These are phyloP conservation scores for Neurospora discreta DNA, from an alignment of 495 filamentous ascomycete species.

Conservation along the genomic window DNA sequence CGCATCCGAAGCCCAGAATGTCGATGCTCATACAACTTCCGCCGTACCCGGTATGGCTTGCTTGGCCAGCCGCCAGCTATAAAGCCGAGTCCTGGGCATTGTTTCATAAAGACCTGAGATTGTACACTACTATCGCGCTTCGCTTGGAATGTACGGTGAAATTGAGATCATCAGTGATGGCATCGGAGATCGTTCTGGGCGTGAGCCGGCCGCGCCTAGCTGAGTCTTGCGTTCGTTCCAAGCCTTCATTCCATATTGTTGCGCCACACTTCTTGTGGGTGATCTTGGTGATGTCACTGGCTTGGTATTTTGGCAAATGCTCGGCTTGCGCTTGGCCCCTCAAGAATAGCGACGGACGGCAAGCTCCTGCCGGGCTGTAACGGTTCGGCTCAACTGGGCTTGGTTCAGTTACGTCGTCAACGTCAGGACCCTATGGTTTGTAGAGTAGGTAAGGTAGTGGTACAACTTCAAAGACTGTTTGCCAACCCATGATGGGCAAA, in stretches of 20 bases:
- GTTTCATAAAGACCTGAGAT: neutral
- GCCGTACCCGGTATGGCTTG: neutral
- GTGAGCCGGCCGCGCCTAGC: neutral
- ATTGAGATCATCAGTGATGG: neutral
- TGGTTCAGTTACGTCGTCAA: neutral
- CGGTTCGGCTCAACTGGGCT: neutral
- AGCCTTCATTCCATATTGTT: neutral
- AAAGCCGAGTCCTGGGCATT: neutral
- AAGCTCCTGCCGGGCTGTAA: neutral
- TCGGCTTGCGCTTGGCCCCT: neutral
- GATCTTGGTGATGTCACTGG: slow-evolving; percentile 1
- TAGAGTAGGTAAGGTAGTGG: no score
- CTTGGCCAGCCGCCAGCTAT: neutral
- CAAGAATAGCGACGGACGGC: neutral
- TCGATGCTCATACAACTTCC: neutral
- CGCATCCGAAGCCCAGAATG: neutral
- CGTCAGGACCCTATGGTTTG: neutral
- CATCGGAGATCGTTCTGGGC: neutral
- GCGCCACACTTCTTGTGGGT: neutral
- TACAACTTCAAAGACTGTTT: neutral
- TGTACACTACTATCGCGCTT: neutral
- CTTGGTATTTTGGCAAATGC: neutral
- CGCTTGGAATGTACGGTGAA: neutral
- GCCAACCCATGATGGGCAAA: neutral
- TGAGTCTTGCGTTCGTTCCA: neutral